phyloP scores from a whole-genome alignment of 768 basidiomycete genomes.

The Imleria badia region DNA sequence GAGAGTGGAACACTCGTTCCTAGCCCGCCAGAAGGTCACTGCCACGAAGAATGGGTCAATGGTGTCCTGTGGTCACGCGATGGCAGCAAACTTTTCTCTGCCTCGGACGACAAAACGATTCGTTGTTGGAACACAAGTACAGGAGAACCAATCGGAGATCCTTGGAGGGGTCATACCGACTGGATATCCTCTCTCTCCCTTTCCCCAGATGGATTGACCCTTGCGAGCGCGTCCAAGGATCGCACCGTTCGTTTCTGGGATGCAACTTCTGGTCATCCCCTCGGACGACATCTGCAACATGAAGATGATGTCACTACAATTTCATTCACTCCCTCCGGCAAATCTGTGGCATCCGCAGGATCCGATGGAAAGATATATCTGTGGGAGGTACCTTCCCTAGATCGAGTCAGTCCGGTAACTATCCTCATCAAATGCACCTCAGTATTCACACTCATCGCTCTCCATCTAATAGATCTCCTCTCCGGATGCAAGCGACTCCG shows the following conservation, averaged over 20 bases:
- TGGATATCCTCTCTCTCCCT: neutral
- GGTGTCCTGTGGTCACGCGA: conserved; percentile 1
- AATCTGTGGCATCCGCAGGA: conserved; percentile 1
- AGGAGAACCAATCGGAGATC: neutral
- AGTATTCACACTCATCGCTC: neutral
- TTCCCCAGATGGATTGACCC: neutral
- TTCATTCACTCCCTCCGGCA: neutral
- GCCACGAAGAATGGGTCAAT: too few species aligned
- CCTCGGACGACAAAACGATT: neutral
- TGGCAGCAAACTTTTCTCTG: conserved; percentile 1
- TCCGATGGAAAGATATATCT: neutral
- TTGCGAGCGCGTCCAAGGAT: conserved; percentile 12
- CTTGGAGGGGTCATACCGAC: neutral
- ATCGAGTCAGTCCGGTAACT: neutral
- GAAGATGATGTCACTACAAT: rapidly evolving
- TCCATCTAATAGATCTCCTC: neutral
- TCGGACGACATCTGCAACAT: neutral
- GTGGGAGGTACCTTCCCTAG: neutral
- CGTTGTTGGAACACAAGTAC: conserved; percentile 4
- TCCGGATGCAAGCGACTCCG: too few species aligned
- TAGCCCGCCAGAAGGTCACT: too few species aligned
- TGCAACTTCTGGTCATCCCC: neutral
- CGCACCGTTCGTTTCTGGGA: conserved; percentile 9
- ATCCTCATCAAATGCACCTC: neutral
- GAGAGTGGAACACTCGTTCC: neutral